These are phyloP conservation scores for Acer saccharum DNA, from an alignment of 345 rosid genomes.

Conservation along the genomic window DNA sequence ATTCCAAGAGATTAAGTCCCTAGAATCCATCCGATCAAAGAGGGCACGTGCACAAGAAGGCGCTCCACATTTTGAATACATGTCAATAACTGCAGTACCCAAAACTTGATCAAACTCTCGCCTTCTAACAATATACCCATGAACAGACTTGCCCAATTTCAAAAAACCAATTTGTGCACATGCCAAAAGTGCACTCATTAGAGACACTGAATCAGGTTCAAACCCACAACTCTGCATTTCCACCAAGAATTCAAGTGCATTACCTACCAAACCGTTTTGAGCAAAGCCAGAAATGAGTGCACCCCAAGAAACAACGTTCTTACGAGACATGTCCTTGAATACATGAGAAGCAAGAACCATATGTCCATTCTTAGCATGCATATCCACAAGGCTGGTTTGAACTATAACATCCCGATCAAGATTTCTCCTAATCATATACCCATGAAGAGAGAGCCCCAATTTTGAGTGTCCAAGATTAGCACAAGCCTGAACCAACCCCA, in stretches of 20 bases:
- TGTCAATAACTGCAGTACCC: slow-evolving; percentile 62
- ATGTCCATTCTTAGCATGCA: slow-evolving; percentile 70
- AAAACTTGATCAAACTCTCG: slow-evolving; percentile 39
- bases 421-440: slow-evolving; percentile 51
- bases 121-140: slow-evolving; percentile 55
- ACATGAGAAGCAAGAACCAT: slow-evolving; percentile 55
- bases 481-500: slow-evolving; percentile 73
- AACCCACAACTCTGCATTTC: too few species aligned
- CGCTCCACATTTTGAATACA: slow-evolving; percentile 74
- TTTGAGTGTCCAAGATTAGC: slow-evolving; percentile 47
- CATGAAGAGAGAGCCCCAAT: slow-evolving; percentile 62
- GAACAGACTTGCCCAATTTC: slow-evolving; percentile 21
- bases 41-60: slow-evolving; percentile 45
- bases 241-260: slow-evolving; percentile 46
- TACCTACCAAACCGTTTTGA: slow-evolving; percentile 55
- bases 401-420: slow-evolving; percentile 39
- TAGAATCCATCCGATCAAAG: slow-evolving; percentile 46
- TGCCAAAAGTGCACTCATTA: slow-evolving; percentile 15
- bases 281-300: slow-evolving; percentile 68
- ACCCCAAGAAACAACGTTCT: slow-evolving; percentile 58
- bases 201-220: too few species aligned
- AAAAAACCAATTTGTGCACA: slow-evolving; percentile 65
- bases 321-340: slow-evolving; percentile 45
- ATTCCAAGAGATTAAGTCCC: slow-evolving; percentile 72
- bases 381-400: slow-evolving; percentile 65